Evolutionary conservation across 2,329 filamentous ascomycete genomes (phyloP), one percentile per base, ranked within the genome.

Genomic region (Juglanconis oblonga): DNA sequence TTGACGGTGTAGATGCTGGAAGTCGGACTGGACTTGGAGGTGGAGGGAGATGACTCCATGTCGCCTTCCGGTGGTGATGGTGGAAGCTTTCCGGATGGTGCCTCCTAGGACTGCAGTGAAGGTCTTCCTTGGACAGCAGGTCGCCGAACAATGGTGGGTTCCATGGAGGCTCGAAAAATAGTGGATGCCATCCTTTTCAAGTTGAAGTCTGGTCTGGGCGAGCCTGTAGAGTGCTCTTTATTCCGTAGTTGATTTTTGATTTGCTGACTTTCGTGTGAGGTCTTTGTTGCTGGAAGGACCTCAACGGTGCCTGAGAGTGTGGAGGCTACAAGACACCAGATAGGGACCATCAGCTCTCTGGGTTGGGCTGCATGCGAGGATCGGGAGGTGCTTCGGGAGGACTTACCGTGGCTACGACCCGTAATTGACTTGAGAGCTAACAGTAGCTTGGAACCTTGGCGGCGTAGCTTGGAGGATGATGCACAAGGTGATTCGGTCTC

Each of bases 111-210:
- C 52, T 69, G 71, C 33, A 73, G 48, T 51, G 74, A 74, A 11
- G 69, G 71, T 40, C 77, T 72, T 40, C 67, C 68, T 59, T 77
- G 79, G 44, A 70, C 69, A 42, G 72, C 67, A 51, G 72, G 64
- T 24, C 77, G 74, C 63, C 75, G 76, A 29, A 81, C 73, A 5
- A 80, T 71, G 2, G 77, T 80, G 5, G 74, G 74, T 35, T 77
- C 75, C 24, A 74, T 66, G 33, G 74, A 70, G 14, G 66, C 64
- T 58, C 74, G 75, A 50, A 77, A 68, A 29, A 78, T 67, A 29
- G 74, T 73, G 52, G 74, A 70, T 24, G 77, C 76, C 64, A 80
- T 73, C 61, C 72, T 77, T 49, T 66, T 69, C 33, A 73, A 14
- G 35, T 55, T 42, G 0, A 49, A 38, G 52, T 47, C 44, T 24